Evolutionary conservation across 2,329 filamentous ascomycete genomes (phyloP).

Genomic region (Sporothrix schenckii): DNA sequence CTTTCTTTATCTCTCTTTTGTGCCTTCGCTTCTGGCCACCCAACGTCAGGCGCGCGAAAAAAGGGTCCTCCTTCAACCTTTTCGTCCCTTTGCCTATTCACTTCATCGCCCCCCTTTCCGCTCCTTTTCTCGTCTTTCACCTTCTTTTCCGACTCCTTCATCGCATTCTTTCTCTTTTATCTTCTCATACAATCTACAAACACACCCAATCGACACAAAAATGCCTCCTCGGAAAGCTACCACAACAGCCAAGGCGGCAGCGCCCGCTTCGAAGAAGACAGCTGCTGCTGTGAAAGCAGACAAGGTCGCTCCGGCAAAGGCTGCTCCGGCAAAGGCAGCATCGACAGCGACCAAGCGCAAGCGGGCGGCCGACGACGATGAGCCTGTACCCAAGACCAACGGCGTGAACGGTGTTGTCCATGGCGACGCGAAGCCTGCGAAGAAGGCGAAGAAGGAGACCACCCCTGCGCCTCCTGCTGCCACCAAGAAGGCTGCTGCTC

Average conservation of each 20-base stretch:
- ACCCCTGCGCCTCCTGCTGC: constrained; percentile 22
- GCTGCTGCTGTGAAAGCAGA: constrained; percentile 31
- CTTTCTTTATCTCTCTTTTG: constrained; percentile 16
- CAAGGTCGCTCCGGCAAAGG: constrained; percentile 35
- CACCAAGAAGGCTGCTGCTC: constrained; percentile 25
- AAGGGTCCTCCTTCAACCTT: constrained; percentile 14
- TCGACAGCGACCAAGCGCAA: constrained; percentile 28
- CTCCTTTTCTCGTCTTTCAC: background rate
- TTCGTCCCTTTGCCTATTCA: constrained; percentile 14
- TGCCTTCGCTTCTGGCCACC: background rate
- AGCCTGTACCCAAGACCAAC: constrained; percentile 33
- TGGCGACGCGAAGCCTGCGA: constrained; percentile 37
- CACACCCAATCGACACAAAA: constrained; percentile 8
- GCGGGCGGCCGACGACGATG: constrained; percentile 30
- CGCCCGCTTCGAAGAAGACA: constrained; percentile 42
- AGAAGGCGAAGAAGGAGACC: constrained; percentile 37
- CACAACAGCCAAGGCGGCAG: constrained; percentile 35
- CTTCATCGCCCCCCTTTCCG: background rate
- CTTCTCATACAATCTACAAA: background rate
- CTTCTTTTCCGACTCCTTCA: background rate
- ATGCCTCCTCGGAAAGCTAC: constrained; percentile 34
- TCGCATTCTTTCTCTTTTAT: background rate
- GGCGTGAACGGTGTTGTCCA: constrained; percentile 17
- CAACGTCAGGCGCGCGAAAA: constrained; percentile 24
- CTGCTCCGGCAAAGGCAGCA: constrained; percentile 22